A percentile compares a stretch with the other conserved stretches of the same genome.
Evolutionary conservation across 2,329 filamentous ascomycete species (phyloP).

Genomic region (Chaetomium sp.): DNA sequence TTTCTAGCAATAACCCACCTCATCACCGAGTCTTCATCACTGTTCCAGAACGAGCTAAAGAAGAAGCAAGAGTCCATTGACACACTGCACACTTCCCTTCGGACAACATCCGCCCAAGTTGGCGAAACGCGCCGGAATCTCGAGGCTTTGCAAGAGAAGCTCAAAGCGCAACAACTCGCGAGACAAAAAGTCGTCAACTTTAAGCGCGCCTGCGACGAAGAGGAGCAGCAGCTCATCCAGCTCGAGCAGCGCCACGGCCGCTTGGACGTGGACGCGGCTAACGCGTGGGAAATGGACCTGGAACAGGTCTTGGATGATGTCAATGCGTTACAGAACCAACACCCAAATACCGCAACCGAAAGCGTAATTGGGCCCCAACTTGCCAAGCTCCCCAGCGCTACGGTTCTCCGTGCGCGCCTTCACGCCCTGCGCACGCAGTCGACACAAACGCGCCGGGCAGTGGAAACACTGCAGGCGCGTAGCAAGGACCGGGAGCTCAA

Average conservation of each 20-base stretch:
- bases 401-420: constrained; percentile 60
- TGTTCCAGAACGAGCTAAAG: constrained; percentile 74
- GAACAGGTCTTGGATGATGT: constrained; percentile 37
- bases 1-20: constrained; percentile 70
- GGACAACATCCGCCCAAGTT: constrained; percentile 71
- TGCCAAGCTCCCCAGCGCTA: constrained; percentile 47
- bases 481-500: constrained; percentile 80
- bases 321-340: constrained; percentile 31
- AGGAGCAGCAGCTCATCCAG: constrained; percentile 49
- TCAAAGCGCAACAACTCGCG: constrained; percentile 58
- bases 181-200: constrained; percentile 73
- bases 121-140: constrained; percentile 69
- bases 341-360: no score
- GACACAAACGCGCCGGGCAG: constrained; percentile 57
- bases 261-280: constrained; percentile 40
- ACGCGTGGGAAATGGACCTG: constrained; percentile 50
- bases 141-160: constrained; percentile 61
- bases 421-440: constrained; percentile 66
- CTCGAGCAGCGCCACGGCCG: constrained; percentile 39
- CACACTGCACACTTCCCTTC: constrained; percentile 70
- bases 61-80: constrained; percentile 81
- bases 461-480: constrained; percentile 65
- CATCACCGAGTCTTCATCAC: constrained; percentile 68
- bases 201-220: constrained; percentile 63
- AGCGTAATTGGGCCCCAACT: constrained; percentile 9